These are phyloP conservation scores for Candida anutae DNA, from an alignment of 1,139 yeast genomes.

Conservation along the genomic window DNA sequence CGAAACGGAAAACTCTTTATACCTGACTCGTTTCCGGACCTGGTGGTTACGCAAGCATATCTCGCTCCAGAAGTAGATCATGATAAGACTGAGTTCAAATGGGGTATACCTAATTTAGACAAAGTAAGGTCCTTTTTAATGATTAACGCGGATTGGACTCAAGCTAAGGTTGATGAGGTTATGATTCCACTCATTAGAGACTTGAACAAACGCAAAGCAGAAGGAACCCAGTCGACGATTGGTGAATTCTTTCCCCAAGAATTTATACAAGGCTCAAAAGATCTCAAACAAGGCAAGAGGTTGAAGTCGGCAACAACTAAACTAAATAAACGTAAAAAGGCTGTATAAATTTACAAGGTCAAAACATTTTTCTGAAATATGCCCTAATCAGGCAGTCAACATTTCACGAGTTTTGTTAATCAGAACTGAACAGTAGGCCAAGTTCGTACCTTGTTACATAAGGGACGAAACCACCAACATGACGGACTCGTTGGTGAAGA, in stretches of 20 bases:
- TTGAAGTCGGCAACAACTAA: conserved; percentile 50
- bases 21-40: conserved; percentile 64
- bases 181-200: conserved; percentile 83
- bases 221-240: conserved; percentile 49
- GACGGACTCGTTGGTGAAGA: conserved; percentile 36
- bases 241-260: conserved; percentile 55
- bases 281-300: conserved; percentile 49
- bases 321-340: conserved; percentile 23
- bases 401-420: too few relatives aligned
- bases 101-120: conserved; percentile 90
- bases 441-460: too few relatives aligned
- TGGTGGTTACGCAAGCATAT: conserved; percentile 65
- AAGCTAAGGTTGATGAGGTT: conserved; percentile 70
- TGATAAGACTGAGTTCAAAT: conserved; percentile 67
- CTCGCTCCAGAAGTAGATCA: conserved; percentile 73
- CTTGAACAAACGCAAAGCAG: conserved; percentile 52
- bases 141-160: conserved; percentile 76
- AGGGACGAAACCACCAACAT: too few relatives aligned
- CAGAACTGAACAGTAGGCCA: too few relatives aligned
- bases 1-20: conserved; percentile 55
- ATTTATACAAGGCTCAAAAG: conserved; percentile 35
- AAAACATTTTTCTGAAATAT: neutral
- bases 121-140: conserved; percentile 63
- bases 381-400: too few relatives aligned
- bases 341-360: too few relatives aligned